Percentiles rank a stretch among this genome's conserved stretches.
Conservation (phyloP, 495 filamentous ascomycete genomes). For the Xylaria flabelliformis region DNA sequence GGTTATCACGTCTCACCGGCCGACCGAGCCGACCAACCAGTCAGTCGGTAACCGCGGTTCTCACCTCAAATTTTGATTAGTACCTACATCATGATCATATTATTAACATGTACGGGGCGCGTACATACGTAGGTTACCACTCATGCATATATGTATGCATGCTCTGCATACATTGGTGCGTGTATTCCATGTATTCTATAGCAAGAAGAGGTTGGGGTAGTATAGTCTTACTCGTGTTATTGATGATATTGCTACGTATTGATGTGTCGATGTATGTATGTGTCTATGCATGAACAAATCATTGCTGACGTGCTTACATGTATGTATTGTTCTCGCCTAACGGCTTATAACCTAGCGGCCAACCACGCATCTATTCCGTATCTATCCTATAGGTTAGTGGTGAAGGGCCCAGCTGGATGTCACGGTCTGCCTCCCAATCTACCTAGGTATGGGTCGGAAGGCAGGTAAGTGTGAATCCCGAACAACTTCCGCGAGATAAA, state of each 20-base stretch:
- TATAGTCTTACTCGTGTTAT: constrained; percentile 19
- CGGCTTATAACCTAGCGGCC: constrained; percentile 18
- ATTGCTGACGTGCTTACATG: constrained; percentile 23
- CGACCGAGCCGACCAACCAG: constrained; percentile 24
- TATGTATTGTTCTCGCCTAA: constrained; percentile 19
- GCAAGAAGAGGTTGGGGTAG: constrained; percentile 18
- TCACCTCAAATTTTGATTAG: constrained; percentile 13
- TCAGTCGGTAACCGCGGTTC: constrained; percentile 19
- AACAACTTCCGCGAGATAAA: neutral
- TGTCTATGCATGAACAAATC: constrained; percentile 12
- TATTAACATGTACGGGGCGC: constrained; percentile 11
- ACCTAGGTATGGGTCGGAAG: constrained; percentile 9
- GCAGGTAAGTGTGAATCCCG: constrained; percentile 10
- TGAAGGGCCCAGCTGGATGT: neutral
- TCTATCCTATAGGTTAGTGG: constrained; percentile 5
- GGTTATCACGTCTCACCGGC: constrained; percentile 17
- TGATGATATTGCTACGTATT: constrained; percentile 16
- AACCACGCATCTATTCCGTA: constrained; percentile 17
- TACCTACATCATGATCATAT: neutral
- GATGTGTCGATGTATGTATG: constrained; percentile 8
- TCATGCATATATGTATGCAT: constrained; percentile 16
- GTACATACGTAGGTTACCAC: neutral
- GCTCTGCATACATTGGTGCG: constrained; percentile 13
- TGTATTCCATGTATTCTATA: constrained; percentile 21
- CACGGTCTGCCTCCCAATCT: constrained; percentile 7